These are phyloP conservation scores for Inga laurina DNA, from an alignment of 306 rosid genomes.

Conservation along the genomic window DNA sequence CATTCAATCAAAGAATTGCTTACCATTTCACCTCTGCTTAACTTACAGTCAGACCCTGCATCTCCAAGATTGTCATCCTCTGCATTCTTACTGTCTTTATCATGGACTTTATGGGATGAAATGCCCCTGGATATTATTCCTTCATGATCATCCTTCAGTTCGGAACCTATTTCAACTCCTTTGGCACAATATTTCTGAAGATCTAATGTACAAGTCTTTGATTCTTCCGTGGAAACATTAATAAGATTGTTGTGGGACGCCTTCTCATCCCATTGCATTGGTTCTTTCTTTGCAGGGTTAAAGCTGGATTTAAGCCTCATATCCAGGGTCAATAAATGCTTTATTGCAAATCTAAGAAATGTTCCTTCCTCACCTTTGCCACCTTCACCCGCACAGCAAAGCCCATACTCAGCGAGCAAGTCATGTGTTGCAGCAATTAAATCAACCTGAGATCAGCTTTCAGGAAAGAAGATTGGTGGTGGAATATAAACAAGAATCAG, in stretches of 20 bases:
- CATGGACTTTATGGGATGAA: conserved; percentile 44
- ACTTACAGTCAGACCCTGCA: conserved; percentile 47
- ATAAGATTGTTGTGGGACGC: conserved; percentile 49
- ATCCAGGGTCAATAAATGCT: conserved; percentile 91
- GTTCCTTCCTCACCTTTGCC: conserved; percentile 87
- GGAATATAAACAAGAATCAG: conserved; percentile 25
- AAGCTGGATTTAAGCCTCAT: conserved; percentile 77
- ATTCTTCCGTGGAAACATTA: conserved; percentile 50
- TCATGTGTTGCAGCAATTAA: conserved; percentile 92
- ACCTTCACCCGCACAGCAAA: conserved; percentile 86
- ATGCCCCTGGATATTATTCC: conserved; percentile 44
- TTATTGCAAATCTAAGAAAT: conserved; percentile 93
- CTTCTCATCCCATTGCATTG: conserved; percentile 46
- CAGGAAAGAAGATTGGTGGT: conserved; percentile 23
- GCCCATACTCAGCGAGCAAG: conserved; percentile 91
- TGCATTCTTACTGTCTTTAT: conserved; percentile 50
- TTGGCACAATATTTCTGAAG: conserved; percentile 44
- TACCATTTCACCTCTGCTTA: conserved; percentile 45
- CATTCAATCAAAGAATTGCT: conserved; percentile 54
- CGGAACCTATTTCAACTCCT: conserved; percentile 47
- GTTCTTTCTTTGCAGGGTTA: conserved; percentile 55
- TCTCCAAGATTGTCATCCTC: conserved; percentile 48
- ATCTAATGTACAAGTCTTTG: conserved; percentile 47
- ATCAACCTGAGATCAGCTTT: conserved; percentile 69
- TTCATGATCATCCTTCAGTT: conserved; percentile 49